Percentiles rank a stretch among this genome's conserved stretches.
Conservation (phyloP, 495 filamentous ascomycete genomes). For the Penicillium salamii region DNA sequence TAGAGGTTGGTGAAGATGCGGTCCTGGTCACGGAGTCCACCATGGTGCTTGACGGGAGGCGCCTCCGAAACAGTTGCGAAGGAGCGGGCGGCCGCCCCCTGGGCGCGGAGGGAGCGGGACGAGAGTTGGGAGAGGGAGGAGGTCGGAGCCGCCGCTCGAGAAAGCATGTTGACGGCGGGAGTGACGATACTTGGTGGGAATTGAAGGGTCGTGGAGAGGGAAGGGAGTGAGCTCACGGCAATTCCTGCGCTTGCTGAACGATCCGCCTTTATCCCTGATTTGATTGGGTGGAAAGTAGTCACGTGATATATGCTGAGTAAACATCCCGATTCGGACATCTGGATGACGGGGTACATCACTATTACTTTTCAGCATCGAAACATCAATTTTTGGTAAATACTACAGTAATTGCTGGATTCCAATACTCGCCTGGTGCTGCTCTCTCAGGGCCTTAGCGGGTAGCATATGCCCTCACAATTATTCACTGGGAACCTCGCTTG, state of each 20-base stretch:
- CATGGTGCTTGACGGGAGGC: slow-evolving; percentile 69
- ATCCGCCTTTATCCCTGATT: slow-evolving; percentile 39
- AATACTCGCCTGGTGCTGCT: no score
- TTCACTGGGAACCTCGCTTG: no score
- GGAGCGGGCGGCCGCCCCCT: slow-evolving; percentile 54
- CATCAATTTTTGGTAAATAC: no score
- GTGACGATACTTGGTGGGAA: slow-evolving; percentile 27
- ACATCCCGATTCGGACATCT: slow-evolving; percentile 5
- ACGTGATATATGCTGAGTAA: slow-evolving; percentile 33
- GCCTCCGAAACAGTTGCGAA: slow-evolving; percentile 91
- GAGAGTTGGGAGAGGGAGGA: slow-evolving; percentile 52
- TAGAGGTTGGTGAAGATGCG: slow-evolving; percentile 99
- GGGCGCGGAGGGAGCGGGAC: slow-evolving; percentile 53
- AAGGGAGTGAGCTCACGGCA: slow-evolving; percentile 35
- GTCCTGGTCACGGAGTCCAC: slow-evolving; percentile 90
- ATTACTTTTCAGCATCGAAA: no score
- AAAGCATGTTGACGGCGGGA: slow-evolving; percentile 46
- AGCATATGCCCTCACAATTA: no score
- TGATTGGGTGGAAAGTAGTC: slow-evolving; percentile 33
- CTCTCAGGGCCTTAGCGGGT: no score
- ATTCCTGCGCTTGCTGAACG: slow-evolving; percentile 48
- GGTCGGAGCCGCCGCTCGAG: slow-evolving; percentile 49
- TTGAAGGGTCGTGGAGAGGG: slow-evolving; percentile 28
- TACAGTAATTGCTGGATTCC: no score
- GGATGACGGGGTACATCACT: slow-evolving; percentile 18